phyloP scores from a whole-genome alignment of 2,329 filamentous ascomycete genomes.

The Colletotrichum viniferum region DNA sequence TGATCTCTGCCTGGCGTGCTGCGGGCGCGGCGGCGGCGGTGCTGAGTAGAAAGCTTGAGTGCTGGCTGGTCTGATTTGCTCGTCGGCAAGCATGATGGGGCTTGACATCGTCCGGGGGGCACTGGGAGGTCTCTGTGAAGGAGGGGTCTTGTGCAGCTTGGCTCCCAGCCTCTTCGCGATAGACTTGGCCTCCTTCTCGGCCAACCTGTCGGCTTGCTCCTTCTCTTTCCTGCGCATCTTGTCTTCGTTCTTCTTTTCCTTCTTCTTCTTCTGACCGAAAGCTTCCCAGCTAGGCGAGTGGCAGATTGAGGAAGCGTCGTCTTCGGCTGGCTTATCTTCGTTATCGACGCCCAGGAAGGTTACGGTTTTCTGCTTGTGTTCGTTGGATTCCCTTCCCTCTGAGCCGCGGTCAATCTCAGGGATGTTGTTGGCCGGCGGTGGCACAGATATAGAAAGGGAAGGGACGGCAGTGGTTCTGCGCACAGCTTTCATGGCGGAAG shows the following conservation, averaged over 20 bases:
- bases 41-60: conserved; percentile 5
- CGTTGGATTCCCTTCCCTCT: conserved; percentile 26
- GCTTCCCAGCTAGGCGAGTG: conserved; percentile 68
- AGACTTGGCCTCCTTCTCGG: conserved; percentile 40
- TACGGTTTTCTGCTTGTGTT: conserved; percentile 40
- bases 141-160: conserved; percentile 43
- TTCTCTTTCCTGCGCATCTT: conserved; percentile 47
- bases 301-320: conserved; percentile 56
- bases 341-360: conserved; percentile 40
- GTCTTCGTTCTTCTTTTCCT: conserved; percentile 52
- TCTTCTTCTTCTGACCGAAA: conserved; percentile 57
- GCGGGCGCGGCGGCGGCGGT: background rate
- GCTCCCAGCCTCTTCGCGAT: conserved; percentile 38
- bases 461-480: conserved; percentile 24
- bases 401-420: conserved; percentile 9
- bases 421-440: conserved; percentile 23
- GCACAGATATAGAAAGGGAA: conserved; percentile 35
- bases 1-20: conserved; percentile 12
- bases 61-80: conserved; percentile 4
- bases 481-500: conserved; percentile 16
- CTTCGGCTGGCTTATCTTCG: conserved; percentile 39
- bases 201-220: conserved; percentile 34
- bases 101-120: conserved; percentile 14
- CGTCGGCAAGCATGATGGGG: conserved; percentile 3
- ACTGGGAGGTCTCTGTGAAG: conserved; percentile 18